These are phyloP conservation scores for Raffaelea deltoideospora DNA, from an alignment of 2,329 filamentous ascomycete species.

Conservation along the genomic window DNA sequence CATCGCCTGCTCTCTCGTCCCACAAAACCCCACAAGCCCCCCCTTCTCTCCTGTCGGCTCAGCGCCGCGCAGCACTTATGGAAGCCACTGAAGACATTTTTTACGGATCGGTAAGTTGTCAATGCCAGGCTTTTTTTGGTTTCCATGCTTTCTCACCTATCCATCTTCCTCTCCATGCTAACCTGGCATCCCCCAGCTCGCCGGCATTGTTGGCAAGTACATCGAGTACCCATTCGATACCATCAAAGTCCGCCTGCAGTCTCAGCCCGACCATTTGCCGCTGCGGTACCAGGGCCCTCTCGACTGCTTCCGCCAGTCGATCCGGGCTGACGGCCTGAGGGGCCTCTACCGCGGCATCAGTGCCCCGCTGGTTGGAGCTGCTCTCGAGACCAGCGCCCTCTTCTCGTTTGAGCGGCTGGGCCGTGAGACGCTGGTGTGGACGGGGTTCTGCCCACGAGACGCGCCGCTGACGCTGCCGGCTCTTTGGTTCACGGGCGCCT, in stretches of 20 bases:
- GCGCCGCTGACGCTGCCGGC: constrained; percentile 57
- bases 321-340: constrained; percentile 61
- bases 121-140: neutral
- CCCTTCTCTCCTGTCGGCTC: constrained; percentile 5
- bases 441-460: constrained; percentile 31
- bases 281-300: constrained; percentile 72
- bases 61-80: constrained; percentile 26
- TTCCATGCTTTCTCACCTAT: neutral
- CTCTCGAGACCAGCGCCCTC: constrained; percentile 78
- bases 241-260: constrained; percentile 91
- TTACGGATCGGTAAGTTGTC: constrained; percentile 61
- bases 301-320: constrained; percentile 84
- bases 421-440: constrained; percentile 45
- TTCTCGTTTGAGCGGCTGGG: constrained; percentile 83
- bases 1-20: neutral
- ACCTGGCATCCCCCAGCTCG: constrained; percentile 34
- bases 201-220: constrained; percentile 82
- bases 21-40: too few relatives aligned
- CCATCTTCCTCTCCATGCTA: neutral
- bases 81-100: constrained; percentile 75
- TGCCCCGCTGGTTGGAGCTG: constrained; percentile 79
- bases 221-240: constrained; percentile 99
- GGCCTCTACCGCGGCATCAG: constrained; percentile 87
- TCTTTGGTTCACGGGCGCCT: constrained; percentile 67
- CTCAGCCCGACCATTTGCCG: constrained; percentile 75